Evolutionary conservation across 306 rosid species (phyloP), one percentile per base, ranked within the genome.

Genomic region (Pterocarpus macrocarpus): DNA sequence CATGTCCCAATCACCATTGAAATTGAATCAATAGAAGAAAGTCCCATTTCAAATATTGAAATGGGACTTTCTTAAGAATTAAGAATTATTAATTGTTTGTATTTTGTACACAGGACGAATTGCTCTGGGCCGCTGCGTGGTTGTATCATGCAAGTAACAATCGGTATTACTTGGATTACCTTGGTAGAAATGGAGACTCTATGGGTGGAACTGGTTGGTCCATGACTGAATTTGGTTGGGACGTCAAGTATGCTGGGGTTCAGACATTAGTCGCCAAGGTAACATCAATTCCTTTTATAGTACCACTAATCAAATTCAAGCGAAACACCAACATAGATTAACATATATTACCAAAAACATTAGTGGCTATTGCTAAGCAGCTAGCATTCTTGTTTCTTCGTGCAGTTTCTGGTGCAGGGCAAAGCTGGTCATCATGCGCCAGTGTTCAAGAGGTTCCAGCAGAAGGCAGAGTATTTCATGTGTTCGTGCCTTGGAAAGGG

Each of bases 61-160:
- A n/a, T n/a, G n/a, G n/a, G n/a, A n/a, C n/a, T n/a, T n/a, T n/a
- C n/a, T n/a, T n/a, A n/a, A n/a, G 52, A 53, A 55, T 55, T n/a
- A 17, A 76, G 22, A 49, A 10, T 33, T 11, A 52, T 77, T 62
- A 7, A 83, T 83, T 56, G 36, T 44, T 67, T 33, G 36, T 41
- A 83, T 66, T 72, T 73, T 59, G 9, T 1, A 2, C 2, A 14
- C 87, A 95, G 98, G 99, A 95, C 34, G 99, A 95, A 83, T 76
- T 95, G 84, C 91, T 95, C 0, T 95, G 99, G 99, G 99, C 96
- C 34, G 99, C 99, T 38, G 97, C 98, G 0, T 95, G 99, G 99
- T 63, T 95, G 88, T 95, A 88, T 83, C 97, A 95, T 82, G 99
- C 99, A 65, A 89, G 89, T 30, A 77, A 91, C 87, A 90, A 86